These are phyloP conservation scores for Acmispon strigosus DNA, from an alignment of 306 rosid genomes.

Conservation along the genomic window DNA sequence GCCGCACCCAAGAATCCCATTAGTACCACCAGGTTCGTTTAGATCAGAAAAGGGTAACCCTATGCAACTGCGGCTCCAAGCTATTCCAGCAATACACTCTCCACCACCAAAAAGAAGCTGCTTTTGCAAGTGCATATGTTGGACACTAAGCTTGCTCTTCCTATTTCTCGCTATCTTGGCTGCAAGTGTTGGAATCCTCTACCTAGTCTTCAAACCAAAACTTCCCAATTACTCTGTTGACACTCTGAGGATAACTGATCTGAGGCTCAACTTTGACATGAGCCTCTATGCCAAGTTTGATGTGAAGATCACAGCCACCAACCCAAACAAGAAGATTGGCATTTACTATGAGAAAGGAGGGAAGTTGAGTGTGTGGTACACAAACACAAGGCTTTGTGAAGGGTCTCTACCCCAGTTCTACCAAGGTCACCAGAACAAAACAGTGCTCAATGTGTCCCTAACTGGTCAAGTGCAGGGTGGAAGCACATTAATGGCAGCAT, in stretches of 20 bases:
- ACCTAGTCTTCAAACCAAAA: conserved; percentile 71
- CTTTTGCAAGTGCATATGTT: conserved; percentile 63
- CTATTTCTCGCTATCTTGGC: conserved; percentile 49
- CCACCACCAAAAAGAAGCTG: conserved; percentile 31
- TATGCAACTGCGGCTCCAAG: conserved; percentile 11
- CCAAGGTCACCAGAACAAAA: conserved; percentile 83
- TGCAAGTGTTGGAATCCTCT: conserved; percentile 49
- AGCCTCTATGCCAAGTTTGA: conserved; percentile 65
- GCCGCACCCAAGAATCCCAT: conserved; percentile 19
- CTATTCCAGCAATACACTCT: conserved; percentile 21
- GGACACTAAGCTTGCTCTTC: conserved; percentile 45
- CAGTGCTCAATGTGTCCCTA: conserved; percentile 54
- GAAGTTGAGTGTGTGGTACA: conserved; percentile 63
- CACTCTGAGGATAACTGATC: conserved; percentile 48
- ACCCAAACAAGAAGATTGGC: conserved; percentile 85
- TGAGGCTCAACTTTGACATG: conserved; percentile 65
- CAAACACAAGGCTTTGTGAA: conserved; percentile 59
- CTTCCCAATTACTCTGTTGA: conserved; percentile 72
- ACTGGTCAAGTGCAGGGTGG: conserved; percentile 69
- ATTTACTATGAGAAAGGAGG: conserved; percentile 78
- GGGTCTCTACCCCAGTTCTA: conserved; percentile 72
- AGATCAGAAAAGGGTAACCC: conserved; percentile 38
- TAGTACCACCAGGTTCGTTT: conserved; percentile 29
- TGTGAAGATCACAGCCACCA: conserved; percentile 64
- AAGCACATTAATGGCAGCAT: conserved; percentile 54